Percentiles rank a stretch among this genome's conserved stretches.
Evolutionary conservation across 371 early-diverging fungal species (phyloP).

Genomic region (Batkoa obscura): DNA sequence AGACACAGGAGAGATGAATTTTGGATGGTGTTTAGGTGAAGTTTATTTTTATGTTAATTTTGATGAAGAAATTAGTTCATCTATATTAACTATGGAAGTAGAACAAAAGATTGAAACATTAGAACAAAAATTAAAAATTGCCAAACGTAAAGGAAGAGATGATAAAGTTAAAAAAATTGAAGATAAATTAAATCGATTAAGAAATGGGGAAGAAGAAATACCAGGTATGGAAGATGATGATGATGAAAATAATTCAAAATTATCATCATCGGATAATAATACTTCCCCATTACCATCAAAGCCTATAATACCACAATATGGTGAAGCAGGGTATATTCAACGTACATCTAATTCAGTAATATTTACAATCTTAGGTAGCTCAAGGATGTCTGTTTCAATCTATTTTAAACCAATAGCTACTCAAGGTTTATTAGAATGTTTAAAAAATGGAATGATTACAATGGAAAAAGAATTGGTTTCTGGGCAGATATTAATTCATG

Average conservation of each 20-base stretch:
- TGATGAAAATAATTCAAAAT: constrained; percentile 3
- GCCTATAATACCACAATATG: neutral
- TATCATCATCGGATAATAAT: neutral
- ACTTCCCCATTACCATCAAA: neutral
- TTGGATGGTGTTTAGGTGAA: constrained; percentile 32
- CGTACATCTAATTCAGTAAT: constrained; percentile 50
- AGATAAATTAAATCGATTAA: neutral
- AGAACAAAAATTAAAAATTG: constrained; percentile 95
- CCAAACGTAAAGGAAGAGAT: constrained; percentile 65
- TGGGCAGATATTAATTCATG: constrained; percentile 58
- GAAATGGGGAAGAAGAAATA: neutral
- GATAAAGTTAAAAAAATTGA: constrained; percentile 75
- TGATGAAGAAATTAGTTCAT: constrained; percentile 28
- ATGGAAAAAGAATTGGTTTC: constrained; percentile 11
- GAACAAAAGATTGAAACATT: constrained; percentile 88
- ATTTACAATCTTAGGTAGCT: constrained; percentile 49
- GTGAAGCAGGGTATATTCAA: constrained; percentile 13
- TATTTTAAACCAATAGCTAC: constrained; percentile 24
- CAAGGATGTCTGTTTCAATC: constrained; percentile 43
- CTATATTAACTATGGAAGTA: constrained; percentile 45
- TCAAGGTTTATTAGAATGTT: constrained; percentile 8
- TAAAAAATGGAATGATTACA: neutral
- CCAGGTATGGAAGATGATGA: constrained; percentile 11
- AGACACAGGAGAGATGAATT: constrained; percentile 47
- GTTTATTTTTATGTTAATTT: constrained; percentile 50